phyloP scores from a whole-genome alignment of 2,329 filamentous ascomycete species.

The Pseudocercospora fijiensis region DNA sequence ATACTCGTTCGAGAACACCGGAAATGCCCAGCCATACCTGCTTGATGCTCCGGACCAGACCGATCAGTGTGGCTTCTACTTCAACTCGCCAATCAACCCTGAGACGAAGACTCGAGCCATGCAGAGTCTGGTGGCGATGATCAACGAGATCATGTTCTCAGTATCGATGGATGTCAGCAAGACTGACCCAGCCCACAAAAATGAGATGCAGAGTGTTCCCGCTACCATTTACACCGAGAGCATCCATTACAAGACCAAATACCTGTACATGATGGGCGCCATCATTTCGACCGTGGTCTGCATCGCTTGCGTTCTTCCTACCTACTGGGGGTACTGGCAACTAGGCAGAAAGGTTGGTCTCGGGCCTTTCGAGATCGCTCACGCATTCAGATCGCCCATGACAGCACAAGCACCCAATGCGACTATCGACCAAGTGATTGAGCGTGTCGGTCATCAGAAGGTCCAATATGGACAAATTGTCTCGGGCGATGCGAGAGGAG shows the following conservation, averaged over 20 bases:
- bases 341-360: slow-evolving; percentile 28
- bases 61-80: not conserved
- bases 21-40: not conserved
- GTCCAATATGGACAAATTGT: slow-evolving; percentile 13
- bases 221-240: slow-evolving; percentile 10
- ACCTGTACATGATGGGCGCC: slow-evolving; percentile 33
- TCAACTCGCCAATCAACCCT: not conserved
- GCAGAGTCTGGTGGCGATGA: not conserved
- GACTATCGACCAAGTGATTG: not conserved
- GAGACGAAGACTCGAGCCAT: not conserved
- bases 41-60: not conserved
- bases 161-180: not conserved
- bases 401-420: not conserved
- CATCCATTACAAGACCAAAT: slow-evolving; percentile 34
- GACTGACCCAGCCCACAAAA: not conserved
- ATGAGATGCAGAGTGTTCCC: not conserved
- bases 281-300: slow-evolving; percentile 34
- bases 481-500: slow-evolving; percentile 11
- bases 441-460: not conserved
- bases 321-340: slow-evolving; percentile 37
- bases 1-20: not conserved
- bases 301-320: slow-evolving; percentile 35
- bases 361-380: slow-evolving; percentile 39
- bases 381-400: slow-evolving; percentile 31
- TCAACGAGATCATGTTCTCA: not conserved